phyloP scores from a whole-genome alignment of 2,329 filamentous ascomycete genomes.

The Exophiala lecanii-corni region DNA sequence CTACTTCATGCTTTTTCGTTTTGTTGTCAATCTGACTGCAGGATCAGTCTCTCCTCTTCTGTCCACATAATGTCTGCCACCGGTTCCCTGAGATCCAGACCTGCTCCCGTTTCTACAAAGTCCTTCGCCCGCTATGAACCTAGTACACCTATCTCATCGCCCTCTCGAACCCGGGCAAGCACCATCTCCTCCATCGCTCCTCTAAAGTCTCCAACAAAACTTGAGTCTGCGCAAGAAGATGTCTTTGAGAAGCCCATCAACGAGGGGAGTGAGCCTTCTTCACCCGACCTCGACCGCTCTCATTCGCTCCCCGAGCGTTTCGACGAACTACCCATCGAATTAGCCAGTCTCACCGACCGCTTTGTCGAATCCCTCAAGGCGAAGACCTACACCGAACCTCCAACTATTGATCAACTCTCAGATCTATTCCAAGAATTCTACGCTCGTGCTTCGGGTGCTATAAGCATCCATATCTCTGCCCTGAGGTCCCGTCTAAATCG shows the following conservation, averaged over 20 bases:
- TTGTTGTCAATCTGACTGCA: neutral
- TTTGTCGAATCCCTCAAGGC: constrained; percentile 88
- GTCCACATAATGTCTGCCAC: constrained; percentile 12
- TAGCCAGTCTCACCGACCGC: constrained; percentile 83
- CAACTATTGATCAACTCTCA: constrained; percentile 75
- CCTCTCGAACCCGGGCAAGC: constrained; percentile 27
- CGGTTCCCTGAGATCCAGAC: constrained; percentile 28
- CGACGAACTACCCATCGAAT: constrained; percentile 88
- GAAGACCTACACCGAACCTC: constrained; percentile 78
- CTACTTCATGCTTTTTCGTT: neutral
- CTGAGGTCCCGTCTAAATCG: constrained; percentile 71
- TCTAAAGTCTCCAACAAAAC: constrained; percentile 23
- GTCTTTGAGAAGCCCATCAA: constrained; percentile 41
- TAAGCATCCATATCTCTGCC: constrained; percentile 79
- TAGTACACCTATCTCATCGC: constrained; percentile 21
- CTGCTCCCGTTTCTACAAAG: constrained; percentile 33
- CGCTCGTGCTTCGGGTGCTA: constrained; percentile 69
- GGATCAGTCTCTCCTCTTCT: constrained; percentile 2
- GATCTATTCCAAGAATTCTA: constrained; percentile 96
- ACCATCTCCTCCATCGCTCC: constrained; percentile 18
- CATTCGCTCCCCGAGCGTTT: constrained; percentile 59
- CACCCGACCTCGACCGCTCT: constrained; percentile 29
- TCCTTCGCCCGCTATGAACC: constrained; percentile 37
- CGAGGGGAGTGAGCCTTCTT: constrained; percentile 29
- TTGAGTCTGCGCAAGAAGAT: constrained; percentile 31